These are phyloP conservation scores for Cymbopogon citratus DNA, from an alignment of 176 grass and related monocot genomes.

Conservation along the genomic window DNA sequence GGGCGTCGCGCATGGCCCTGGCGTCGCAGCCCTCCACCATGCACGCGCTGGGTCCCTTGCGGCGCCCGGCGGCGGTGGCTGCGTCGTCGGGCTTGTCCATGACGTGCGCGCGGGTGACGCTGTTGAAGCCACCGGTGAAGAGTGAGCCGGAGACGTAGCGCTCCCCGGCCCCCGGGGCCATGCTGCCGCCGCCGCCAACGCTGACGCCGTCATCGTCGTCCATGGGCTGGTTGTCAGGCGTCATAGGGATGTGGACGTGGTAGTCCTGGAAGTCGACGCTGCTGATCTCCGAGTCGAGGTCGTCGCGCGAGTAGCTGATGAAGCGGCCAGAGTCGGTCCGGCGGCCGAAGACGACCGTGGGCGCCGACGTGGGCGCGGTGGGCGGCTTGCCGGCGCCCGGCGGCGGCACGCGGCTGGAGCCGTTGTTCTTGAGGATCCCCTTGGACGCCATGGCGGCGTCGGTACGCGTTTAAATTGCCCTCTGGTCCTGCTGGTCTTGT, in stretches of 20 bases:
- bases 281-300: slow-evolving; percentile 95
- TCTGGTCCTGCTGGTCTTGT: background rate
- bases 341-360: slow-evolving; percentile 74
- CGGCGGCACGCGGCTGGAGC: slow-evolving; percentile 39
- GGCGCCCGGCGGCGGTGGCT: slow-evolving; percentile 23
- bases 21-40: slow-evolving; percentile 63
- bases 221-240: slow-evolving; percentile 90
- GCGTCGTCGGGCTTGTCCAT: slow-evolving; percentile 41
- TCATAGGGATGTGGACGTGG: slow-evolving; percentile 92
- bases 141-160: slow-evolving; percentile 74
- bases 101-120: slow-evolving; percentile 70
- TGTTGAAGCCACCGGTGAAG: slow-evolving; percentile 98
- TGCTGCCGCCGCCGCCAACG: background rate
- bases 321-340: slow-evolving; percentile 84
- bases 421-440: slow-evolving; percentile 68
- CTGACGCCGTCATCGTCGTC: slow-evolving; percentile 47
- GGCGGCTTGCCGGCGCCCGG: slow-evolving; percentile 52
- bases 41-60: slow-evolving; percentile 39
- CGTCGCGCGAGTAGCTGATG: slow-evolving; percentile 96
- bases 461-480: background rate
- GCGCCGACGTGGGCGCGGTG: slow-evolving; percentile 30
- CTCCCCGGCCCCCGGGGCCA: slow-evolving; percentile 35
- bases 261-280: slow-evolving; percentile 90
- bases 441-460: slow-evolving; percentile 51
- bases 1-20: slow-evolving; percentile 54